Percentiles rank a stretch among this genome's conserved stretches.
Evolutionary conservation across 257 asterid species (phyloP).

Genomic region (Solanum acaule): DNA sequence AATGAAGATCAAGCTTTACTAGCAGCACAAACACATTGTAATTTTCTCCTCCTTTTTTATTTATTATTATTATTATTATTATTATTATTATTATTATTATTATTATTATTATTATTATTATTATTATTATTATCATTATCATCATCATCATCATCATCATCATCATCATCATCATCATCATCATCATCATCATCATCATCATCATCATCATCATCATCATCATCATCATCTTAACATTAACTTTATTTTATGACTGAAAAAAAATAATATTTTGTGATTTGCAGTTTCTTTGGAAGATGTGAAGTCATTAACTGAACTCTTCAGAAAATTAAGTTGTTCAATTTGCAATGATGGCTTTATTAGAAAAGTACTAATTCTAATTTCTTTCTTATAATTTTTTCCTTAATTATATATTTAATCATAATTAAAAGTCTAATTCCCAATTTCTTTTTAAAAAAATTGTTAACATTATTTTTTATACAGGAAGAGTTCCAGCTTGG

Average conservation of each 20-base stretch:
- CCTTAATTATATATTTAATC: neutral
- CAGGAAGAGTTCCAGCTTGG: slow-evolving; percentile 56
- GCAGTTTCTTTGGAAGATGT: slow-evolving; percentile 47
- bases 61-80: too few species aligned
- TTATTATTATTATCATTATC: too few species aligned
- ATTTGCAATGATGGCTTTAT: slow-evolving; percentile 39
- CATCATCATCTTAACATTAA: neutral
- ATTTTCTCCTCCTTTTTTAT: neutral
- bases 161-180: too few species aligned
- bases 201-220: too few species aligned
- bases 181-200: too few species aligned
- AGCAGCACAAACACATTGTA: slow-evolving; percentile 41
- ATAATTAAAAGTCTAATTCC: neutral
- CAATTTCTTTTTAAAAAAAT: neutral
- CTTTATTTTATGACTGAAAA: neutral
- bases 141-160: too few species aligned
- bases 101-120: too few species aligned
- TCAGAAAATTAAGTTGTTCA: slow-evolving; percentile 41
- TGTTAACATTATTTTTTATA: neutral
- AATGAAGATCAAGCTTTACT: slow-evolving; percentile 33
- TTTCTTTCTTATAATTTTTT: neutral
- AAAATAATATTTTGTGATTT: neutral
- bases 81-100: too few species aligned
- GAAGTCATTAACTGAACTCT: slow-evolving; percentile 27
- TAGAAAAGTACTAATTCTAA: slow-evolving; percentile 19